phyloP scores from a whole-genome alignment of 495 filamentous ascomycete species.

The Neurospora sp. region DNA sequence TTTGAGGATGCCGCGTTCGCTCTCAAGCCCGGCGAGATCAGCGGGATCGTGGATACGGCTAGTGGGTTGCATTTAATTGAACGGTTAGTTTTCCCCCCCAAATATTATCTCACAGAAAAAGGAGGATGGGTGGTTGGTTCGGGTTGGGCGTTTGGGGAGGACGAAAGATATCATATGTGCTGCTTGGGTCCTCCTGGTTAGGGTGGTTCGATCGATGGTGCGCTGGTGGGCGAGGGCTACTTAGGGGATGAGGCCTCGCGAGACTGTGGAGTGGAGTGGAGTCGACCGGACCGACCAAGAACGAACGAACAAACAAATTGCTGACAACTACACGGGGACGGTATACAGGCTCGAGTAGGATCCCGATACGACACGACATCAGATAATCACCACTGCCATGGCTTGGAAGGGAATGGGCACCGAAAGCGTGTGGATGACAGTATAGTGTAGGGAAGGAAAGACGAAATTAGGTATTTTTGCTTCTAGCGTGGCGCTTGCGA shows the following conservation, averaged over 20 bases:
- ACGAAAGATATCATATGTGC: too few species aligned
- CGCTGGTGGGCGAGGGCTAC: too few species aligned
- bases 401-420: neutral
- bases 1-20: slow-evolving; percentile 93
- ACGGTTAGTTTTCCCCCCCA: slow-evolving; percentile 47
- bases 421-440: neutral
- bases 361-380: neutral
- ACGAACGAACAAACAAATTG: neutral
- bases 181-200: neutral
- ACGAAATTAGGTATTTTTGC: neutral
- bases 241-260: too few species aligned
- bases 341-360: neutral
- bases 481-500: neutral
- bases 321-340: neutral
- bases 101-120: neutral
- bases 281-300: neutral
- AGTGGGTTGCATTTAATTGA: slow-evolving; percentile 94
- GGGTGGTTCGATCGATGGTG: neutral
- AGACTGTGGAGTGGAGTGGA: neutral
- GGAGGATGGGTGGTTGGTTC: neutral
- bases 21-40: slow-evolving; percentile 75
- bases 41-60: slow-evolving; percentile 78
- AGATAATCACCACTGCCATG: neutral
- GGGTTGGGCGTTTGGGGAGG: too few species aligned
- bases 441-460: neutral